Evolutionary conservation across 164 flowering plant genomes (phyloP).

Genomic region (Berberis thunbergii): DNA sequence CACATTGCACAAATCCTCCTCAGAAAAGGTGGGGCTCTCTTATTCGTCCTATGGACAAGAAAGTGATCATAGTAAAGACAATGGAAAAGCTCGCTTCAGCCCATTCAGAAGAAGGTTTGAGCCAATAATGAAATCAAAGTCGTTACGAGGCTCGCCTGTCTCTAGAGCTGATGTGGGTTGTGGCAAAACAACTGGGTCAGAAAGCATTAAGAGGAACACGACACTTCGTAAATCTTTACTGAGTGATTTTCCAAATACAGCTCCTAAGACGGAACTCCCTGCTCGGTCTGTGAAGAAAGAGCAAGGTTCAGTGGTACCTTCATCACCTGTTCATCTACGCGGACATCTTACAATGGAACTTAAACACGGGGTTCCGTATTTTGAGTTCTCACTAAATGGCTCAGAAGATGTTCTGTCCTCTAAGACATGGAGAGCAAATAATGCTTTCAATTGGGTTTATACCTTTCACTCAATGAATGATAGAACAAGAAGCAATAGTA

Average conservation of each 20-base stretch:
- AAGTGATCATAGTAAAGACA: slow-evolving; percentile 29
- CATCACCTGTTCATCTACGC: slow-evolving; percentile 67
- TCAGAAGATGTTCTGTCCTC: slow-evolving; percentile 61
- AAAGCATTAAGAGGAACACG: slow-evolving; percentile 17
- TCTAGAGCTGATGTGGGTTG: slow-evolving; percentile 15
- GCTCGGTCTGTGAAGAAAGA: slow-evolving; percentile 22
- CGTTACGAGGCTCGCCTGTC: slow-evolving; percentile 35
- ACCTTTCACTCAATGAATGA: slow-evolving; percentile 56
- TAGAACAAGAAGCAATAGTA: slow-evolving; percentile 42
- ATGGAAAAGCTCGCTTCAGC: slow-evolving; percentile 36
- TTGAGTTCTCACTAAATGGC: slow-evolving; percentile 51
- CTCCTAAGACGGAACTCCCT: slow-evolving; percentile 12
- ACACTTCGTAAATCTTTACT: slow-evolving; percentile 35
- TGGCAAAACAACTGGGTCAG: slow-evolving; percentile 6
- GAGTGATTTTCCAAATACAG: slow-evolving; percentile 32
- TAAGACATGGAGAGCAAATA: slow-evolving; percentile 52
- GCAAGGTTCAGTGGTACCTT: slow-evolving; percentile 10
- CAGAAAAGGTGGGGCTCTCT: slow-evolving; percentile 40
- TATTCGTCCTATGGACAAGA: slow-evolving; percentile 35
- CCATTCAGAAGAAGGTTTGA: slow-evolving; percentile 52
- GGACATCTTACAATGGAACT: slow-evolving; percentile 55
- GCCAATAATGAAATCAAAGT: slow-evolving; percentile 71
- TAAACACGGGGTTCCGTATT: slow-evolving; percentile 54
- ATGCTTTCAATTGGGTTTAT: slow-evolving; percentile 65
- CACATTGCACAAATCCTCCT: slow-evolving; percentile 46